Conservation (phyloP, 2,329 filamentous ascomycete genomes). For the Colletotrichum limetticola region DNA sequence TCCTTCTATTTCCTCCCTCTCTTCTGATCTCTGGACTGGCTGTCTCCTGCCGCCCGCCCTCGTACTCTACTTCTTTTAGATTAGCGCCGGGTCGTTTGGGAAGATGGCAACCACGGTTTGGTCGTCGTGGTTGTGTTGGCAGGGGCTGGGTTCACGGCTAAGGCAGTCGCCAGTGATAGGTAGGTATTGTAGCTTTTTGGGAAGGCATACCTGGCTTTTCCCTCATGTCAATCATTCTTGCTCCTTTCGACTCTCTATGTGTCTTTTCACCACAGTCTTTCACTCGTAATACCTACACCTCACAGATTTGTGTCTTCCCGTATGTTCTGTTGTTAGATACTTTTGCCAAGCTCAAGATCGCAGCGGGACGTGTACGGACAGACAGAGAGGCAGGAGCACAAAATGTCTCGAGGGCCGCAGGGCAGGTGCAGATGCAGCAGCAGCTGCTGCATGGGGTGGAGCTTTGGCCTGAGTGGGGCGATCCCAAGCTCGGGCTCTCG, state of each 20-base stretch:
- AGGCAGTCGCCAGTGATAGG: background rate
- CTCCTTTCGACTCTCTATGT: too few species aligned
- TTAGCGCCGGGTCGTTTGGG: background rate
- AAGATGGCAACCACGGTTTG: background rate
- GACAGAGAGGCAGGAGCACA: background rate
- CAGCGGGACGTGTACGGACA: background rate
- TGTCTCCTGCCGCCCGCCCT: background rate
- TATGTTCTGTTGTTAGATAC: background rate
- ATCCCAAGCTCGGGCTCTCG: conserved; percentile 11
- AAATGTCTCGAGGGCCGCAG: background rate
- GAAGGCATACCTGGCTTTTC: background rate
- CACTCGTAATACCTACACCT: too few species aligned
- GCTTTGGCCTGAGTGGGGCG: conserved; percentile 15
- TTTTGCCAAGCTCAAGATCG: too few species aligned
- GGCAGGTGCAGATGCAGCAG: background rate
- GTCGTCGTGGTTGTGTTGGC: background rate
- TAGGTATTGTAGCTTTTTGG: background rate
- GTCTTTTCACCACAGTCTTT: too few species aligned
- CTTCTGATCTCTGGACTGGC: background rate
- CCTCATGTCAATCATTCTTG: background rate
- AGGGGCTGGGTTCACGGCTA: background rate
- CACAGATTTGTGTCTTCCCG: background rate
- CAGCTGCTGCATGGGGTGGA: background rate
- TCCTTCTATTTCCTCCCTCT: background rate
- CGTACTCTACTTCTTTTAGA: conserved; percentile 7